A percentile compares a stretch with the other conserved stretches of the same genome.
Conservation (phyloP, 2,329 filamentous ascomycete species). For the Botryotinia globosa region DNA sequence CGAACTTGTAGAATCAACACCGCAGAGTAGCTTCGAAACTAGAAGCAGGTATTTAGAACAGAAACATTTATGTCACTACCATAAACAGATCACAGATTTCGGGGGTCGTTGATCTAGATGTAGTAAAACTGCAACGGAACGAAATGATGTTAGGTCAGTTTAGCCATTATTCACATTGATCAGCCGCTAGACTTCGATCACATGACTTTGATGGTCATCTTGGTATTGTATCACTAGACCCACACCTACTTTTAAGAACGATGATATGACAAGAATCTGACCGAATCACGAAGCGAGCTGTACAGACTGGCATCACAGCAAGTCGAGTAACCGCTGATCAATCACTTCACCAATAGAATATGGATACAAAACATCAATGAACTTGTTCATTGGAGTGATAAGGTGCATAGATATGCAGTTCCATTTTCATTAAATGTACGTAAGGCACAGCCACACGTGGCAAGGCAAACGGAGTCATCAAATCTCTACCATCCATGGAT, state of each 20-base stretch:
- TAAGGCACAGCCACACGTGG: conserved; percentile 14
- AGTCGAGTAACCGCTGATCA: background rate
- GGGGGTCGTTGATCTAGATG: background rate
- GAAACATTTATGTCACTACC: background rate
- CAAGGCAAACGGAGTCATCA: background rate
- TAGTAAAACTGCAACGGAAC: background rate
- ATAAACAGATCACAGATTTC: too few relatives aligned
- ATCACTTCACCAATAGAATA: background rate
- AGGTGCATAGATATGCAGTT: conserved; percentile 3
- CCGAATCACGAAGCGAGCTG: background rate
- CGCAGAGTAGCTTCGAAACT: background rate
- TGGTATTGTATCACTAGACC: background rate
- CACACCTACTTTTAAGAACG: background rate
- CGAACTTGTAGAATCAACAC: background rate
- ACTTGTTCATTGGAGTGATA: background rate
- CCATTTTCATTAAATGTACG: conserved; percentile 5
- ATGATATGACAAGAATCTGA: background rate
- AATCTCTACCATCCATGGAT: background rate
- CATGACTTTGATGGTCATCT: background rate
- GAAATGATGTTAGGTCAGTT: background rate
- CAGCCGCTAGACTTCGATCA: background rate
- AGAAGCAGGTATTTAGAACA: background rate
- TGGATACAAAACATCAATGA: background rate
- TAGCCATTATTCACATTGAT: background rate
- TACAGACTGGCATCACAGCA: background rate